A percentile compares a stretch with the other conserved stretches of the same genome.
phyloP scores from a whole-genome alignment of 805 yeast genomes.

The Wickerhamomyces alni region DNA sequence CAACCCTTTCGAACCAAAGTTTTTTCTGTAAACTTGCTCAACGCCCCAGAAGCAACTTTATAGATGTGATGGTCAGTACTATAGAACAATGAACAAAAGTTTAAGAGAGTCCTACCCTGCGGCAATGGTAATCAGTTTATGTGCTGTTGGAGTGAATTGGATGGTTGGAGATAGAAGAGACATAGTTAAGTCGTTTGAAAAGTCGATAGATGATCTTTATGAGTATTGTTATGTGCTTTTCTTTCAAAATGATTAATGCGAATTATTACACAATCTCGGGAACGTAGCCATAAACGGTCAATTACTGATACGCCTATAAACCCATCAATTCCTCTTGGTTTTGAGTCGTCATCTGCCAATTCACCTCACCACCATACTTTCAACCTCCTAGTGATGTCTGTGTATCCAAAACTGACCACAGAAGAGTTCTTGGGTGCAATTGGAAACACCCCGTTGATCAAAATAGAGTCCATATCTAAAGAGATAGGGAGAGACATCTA shows the following conservation, averaged over 20 bases:
- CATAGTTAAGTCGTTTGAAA: too few relatives aligned
- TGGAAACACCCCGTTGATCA: slow-evolving; percentile 71
- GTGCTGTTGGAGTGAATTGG: slow-evolving; percentile 36
- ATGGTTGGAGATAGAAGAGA: slow-evolving; percentile 33
- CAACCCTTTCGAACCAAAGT: slow-evolving; percentile 58
- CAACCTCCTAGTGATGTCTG: slow-evolving; percentile 1
- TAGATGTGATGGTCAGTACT: slow-evolving; percentile 32
- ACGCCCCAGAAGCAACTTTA: slow-evolving; percentile 77
- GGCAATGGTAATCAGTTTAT: slow-evolving; percentile 52
- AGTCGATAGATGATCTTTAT: too few relatives aligned
- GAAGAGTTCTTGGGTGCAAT: slow-evolving; percentile 24
- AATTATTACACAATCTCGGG: background rate
- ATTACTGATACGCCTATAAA: background rate
- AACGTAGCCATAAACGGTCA: background rate
- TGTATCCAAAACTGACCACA: slow-evolving; percentile 12
- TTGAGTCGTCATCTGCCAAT: too few relatives aligned
- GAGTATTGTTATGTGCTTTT: background rate
- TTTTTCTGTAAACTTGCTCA: slow-evolving; percentile 73
- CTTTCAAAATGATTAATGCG: background rate
- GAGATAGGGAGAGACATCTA: slow-evolving; percentile 67
- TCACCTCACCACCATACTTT: too few relatives aligned
- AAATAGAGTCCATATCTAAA: slow-evolving; percentile 51
- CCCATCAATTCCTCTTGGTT: background rate
- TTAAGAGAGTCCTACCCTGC: slow-evolving; percentile 51
- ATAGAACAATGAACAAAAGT: background rate